Evolutionary conservation across 2,329 filamentous ascomycete genomes (phyloP), one percentile per base, ranked within the genome.

Genomic region (Orbilia blumenaviensis): DNA sequence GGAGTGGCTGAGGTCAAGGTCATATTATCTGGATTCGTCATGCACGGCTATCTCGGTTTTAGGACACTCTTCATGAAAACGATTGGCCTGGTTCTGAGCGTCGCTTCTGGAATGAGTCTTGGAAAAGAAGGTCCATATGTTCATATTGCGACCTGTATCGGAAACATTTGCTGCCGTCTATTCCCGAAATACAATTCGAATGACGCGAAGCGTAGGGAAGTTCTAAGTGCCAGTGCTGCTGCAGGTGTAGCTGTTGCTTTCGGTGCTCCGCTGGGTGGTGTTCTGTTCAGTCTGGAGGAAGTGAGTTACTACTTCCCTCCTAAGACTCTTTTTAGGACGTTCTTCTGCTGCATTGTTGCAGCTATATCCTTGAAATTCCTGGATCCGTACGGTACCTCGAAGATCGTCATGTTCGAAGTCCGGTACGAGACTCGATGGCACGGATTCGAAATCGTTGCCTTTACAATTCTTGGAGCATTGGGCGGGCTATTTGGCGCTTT

Each of bases 1-100:
- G 95, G 95, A 80, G 95, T 99, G 10, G 95, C 95, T 5, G 95
- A 99, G 84, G 94, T 98, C 67, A 94, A 95, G 78, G 95, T 98
- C 74, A 98, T 98, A 72, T 88, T 98, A n/a, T 97, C 93, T 80
- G 95, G 95, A 4, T 99, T 98, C 81, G 94, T 99, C 66, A 85
- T 99, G 66, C 95, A 98, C 85, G 94, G 95, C 0, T 98, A 98
- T 81, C 87, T 99, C 6, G 95, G 95, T 79, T 83, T 96, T 41
- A 92, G 91, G 81, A 98, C 95, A 0, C 86, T 99, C 29, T 83
- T 94, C 3, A 88, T 96, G 83, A 99, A 99, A 82, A 92, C 92
- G 0, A 80, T 91, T 14, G 93, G 91, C 12, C 85, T 99, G 52
- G 88, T 97, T 72, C 86, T 98, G 68, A 96, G 92, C 82, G 93